Percentiles rank a stretch among this genome's conserved stretches.
Evolutionary conservation across 2,329 filamentous ascomycete genomes (phyloP).

Genomic region (Simplicillium aogashimaense): DNA sequence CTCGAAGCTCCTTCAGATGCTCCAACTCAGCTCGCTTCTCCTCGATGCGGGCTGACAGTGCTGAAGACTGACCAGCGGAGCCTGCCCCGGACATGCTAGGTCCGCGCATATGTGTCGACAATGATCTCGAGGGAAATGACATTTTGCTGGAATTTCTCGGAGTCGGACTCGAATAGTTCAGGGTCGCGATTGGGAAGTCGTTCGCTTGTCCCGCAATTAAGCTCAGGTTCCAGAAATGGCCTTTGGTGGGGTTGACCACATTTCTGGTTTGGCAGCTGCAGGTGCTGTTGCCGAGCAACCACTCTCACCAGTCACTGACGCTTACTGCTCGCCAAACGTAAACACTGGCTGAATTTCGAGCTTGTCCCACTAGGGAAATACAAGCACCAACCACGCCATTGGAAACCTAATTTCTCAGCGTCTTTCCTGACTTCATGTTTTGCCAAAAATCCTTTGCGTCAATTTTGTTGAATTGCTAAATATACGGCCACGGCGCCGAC

Average conservation of each 20-base stretch:
- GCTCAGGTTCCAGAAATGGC: no score
- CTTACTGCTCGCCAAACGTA: no score
- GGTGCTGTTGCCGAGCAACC: no score
- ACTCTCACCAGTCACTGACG: no score
- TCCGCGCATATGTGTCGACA: constrained; percentile 60
- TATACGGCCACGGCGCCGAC: background rate
- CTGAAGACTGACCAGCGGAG: constrained; percentile 53
- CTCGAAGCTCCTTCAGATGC: constrained; percentile 65
- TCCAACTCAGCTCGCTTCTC: constrained; percentile 81
- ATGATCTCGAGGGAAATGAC: constrained; percentile 45
- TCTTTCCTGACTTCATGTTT: background rate
- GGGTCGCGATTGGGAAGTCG: no score
- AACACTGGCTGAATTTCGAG: no score
- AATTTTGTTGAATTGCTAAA: background rate
- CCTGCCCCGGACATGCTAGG: constrained; percentile 38
- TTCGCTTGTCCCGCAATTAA: no score
- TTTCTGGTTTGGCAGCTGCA: no score
- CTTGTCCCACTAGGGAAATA: no score
- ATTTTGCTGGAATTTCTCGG: constrained; percentile 21
- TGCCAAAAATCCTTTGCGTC: background rate
- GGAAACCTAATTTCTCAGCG: background rate
- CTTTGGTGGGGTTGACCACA: no score
- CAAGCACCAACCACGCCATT: no score
- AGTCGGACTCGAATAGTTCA: no score
- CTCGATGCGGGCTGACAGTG: constrained; percentile 64